Evolutionary conservation across 2,329 filamentous ascomycete species (phyloP), one percentile per base, ranked within the genome.

Genomic region (Knoxdaviesia capensis): DNA sequence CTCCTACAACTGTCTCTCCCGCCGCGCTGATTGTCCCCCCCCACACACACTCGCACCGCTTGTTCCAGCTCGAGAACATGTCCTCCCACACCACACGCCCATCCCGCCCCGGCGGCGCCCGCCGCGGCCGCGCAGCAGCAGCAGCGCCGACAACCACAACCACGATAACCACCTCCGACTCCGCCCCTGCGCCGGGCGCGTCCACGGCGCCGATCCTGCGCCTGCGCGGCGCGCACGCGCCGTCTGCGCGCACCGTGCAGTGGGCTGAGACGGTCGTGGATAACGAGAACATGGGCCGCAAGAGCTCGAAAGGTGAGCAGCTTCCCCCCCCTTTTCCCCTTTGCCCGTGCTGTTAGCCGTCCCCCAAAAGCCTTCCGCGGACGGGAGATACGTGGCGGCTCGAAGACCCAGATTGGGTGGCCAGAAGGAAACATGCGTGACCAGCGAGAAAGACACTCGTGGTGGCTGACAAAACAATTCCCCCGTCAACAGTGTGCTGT

Each of bases 201-300:
- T 34, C 38, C 5, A 36, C 45, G 20, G 37, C 44, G 1, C 41
- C 45, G 5, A 65, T 70, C 43, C 56, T 76, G 34, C 67, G 67
- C 8, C 59, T 76, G 38, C 63, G 68, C 36, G 71, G 71, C 38
- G 63, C 61, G 1, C 62, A 65, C 44, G 51, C 55, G 9, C 51
- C 62, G 0, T 59, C 61, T 30, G 58, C 64, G 11, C 68, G 78
- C 41, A 75, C 74, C 40, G 90, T 98, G 43, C 78, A 82, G 58
- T 98, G 90, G 90, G 85, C 85, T 6, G 83, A 90, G 53, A 80
- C 84, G 53, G 87, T 94, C 6, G 68, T 98, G 3, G 87, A 98
- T 60, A 98, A 98, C 54, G 90, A 98, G 60, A 85, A 85, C 4
- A 70, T 96, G 58, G 86, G 86, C 6, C 82, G 83, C 60, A 98